Base-by-base conservation (phyloP, 2,329 filamentous ascomycete species). In the Penicillium sp. region DNA sequence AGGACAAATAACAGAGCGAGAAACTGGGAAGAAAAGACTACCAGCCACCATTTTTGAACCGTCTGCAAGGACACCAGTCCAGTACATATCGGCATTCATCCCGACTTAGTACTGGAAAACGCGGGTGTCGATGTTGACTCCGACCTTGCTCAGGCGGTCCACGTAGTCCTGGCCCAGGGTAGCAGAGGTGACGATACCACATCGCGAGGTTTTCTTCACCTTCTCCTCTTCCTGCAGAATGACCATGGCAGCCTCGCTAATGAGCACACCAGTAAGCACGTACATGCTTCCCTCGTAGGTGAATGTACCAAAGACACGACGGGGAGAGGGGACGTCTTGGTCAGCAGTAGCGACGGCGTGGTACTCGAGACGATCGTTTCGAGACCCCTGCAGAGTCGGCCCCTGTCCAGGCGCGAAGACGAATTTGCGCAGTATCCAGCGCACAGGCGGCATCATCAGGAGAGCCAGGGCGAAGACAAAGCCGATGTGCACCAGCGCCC, bases 371-470 rank as follows among this genome's bases (percentile, higher is more conserved):
- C 54, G 61, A 45, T 77, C 72, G 44, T 71, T 67, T 31, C 55
- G 54, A 39, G 61, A 71, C 45, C 60, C 74, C 63, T 81, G 76
- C 56, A 69, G 71, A 4, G 64, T 64, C 1, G 79, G 76, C 0
- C 81, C 81, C 25, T 74, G 58, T 1, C 81, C 81, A 3, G 80
- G 79, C n/a, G 73, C 68, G 46, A 74, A 77, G 30, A 81, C 66
- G 25, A 79, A 58, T 41, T 71, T 71, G 54, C 75, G 74, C 35
- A 79, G 48, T 4, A 81, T 55, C 69, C 75, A 80, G 16, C 83
- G 79, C 0, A 83, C 70, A 0, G 81, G 81, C 4, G 81, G 74
- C 20, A 83, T 55, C 4, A 75, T 53, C 2, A 86, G 64, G 1
- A 78, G 72, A 5, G 80, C 50, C 8, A 79, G 56, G 1, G 73